A percentile compares a stretch with the other conserved stretches of the same genome.
Conservation (phyloP, 2,329 filamentous ascomycete species). For the Verticillium nubilum region DNA sequence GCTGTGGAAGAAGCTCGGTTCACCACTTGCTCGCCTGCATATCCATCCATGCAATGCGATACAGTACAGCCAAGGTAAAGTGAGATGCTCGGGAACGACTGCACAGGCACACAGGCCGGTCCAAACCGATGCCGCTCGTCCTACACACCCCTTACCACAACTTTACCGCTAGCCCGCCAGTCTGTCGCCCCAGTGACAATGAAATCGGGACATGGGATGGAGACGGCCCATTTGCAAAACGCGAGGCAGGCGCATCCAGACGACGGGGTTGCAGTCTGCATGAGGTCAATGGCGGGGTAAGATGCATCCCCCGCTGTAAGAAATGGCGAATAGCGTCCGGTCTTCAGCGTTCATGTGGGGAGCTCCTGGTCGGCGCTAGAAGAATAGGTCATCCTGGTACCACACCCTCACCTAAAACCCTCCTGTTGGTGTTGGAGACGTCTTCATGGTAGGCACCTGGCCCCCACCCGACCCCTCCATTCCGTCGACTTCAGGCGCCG, state of each 20-base stretch:
- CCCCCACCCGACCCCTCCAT: background rate
- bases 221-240: background rate
- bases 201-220: background rate
- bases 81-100: too few species aligned
- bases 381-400: background rate
- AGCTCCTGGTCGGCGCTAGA: background rate
- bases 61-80: too few species aligned
- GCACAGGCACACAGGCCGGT: background rate
- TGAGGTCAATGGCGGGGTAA: constrained; percentile 4
- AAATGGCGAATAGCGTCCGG: background rate
- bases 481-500: too few species aligned
- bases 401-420: background rate
- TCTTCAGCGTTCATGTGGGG: background rate
- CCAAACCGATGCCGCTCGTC: background rate
- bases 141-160: background rate
- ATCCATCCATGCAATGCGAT: too few species aligned
- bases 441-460: background rate
- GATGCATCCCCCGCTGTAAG: background rate
- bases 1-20: background rate
- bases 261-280: background rate
- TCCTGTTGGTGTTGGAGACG: background rate
- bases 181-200: background rate
- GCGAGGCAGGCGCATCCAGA: background rate
- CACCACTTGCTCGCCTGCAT: too few species aligned
- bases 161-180: background rate